These are phyloP conservation scores for Hypoxylon sp. DNA, from an alignment of 2,329 filamentous ascomycete species.

Conservation along the genomic window DNA sequence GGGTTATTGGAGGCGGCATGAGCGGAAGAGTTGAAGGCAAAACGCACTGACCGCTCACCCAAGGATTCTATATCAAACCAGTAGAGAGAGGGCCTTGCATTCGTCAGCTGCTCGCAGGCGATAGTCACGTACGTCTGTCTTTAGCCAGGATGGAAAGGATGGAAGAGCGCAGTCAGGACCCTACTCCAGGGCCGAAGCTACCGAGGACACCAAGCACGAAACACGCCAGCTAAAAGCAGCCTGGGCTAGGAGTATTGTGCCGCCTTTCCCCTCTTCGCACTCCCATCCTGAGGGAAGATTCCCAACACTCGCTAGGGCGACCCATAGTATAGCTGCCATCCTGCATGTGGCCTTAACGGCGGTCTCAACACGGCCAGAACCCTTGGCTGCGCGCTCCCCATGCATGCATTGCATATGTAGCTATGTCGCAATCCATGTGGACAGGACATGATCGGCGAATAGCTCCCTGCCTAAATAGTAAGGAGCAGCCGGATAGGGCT, in stretches of 20 bases:
- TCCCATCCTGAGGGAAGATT: not conserved
- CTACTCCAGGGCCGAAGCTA: not conserved
- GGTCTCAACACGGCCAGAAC: slow-evolving; percentile 27
- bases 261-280: not conserved
- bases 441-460: slow-evolving; percentile 18
- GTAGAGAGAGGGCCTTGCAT: not conserved
- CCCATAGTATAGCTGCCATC: not conserved
- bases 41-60: not conserved
- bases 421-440: slow-evolving; percentile 25
- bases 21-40: not conserved
- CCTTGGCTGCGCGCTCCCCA: slow-evolving; percentile 23
- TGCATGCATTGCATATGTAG: slow-evolving; percentile 16
- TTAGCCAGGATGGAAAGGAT: not conserved
- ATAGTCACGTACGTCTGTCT: not conserved
- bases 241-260: slow-evolving; percentile 3
- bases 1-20: not conserved
- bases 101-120: not conserved
- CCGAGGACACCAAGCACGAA: slow-evolving; percentile 1
- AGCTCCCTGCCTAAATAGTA: slow-evolving; percentile 6
- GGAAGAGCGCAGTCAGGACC: not conserved
- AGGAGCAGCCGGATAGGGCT: slow-evolving; percentile 7
- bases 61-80: not conserved
- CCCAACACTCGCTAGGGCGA: not conserved
- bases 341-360: slow-evolving; percentile 8
- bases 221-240: slow-evolving; percentile 5